Conservation (phyloP, 208 protist genomes). For the Jaenimonas drosophilae region DNA sequence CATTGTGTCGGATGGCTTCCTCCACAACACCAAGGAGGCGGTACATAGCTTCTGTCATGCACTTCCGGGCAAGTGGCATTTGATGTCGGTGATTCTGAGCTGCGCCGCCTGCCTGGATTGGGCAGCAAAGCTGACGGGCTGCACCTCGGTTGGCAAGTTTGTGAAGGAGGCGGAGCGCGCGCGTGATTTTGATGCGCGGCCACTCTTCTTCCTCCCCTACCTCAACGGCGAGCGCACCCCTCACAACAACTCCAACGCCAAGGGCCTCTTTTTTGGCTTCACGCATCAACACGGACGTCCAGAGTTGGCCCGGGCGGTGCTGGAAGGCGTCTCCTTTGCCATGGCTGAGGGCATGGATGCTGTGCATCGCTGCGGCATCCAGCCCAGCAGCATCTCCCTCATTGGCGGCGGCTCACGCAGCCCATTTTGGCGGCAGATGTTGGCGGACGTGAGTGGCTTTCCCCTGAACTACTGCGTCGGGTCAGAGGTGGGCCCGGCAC, state of each 20-base stretch:
- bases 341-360: conserved; percentile 67
- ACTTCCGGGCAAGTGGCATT: conserved; percentile 54
- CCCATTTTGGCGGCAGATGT: conserved; percentile 71
- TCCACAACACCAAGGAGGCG: conserved; percentile 61
- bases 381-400: conserved; percentile 43
- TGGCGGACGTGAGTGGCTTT: conserved; percentile 50
- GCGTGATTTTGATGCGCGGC: conserved; percentile 32
- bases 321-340: conserved; percentile 71
- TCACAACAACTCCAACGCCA: conserved; percentile 69
- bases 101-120: conserved; percentile 70
- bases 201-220: conserved; percentile 64
- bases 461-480: conserved; percentile 56
- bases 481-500: conserved; percentile 49
- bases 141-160: conserved; percentile 40
- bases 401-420: conserved; percentile 59
- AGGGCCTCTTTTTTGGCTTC: conserved; percentile 71
- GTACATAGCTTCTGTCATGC: conserved; percentile 79
- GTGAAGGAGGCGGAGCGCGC: conserved; percentile 40
- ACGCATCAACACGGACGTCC: conserved; percentile 46
- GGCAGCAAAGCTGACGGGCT: conserved; percentile 55
- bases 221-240: conserved; percentile 61
- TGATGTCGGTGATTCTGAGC: conserved; percentile 79
- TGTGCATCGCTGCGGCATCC: conserved; percentile 54
- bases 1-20: conserved; percentile 65
- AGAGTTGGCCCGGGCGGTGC: conserved; percentile 44